Percentiles rank a stretch among this genome's conserved stretches.
phyloP scores from a whole-genome alignment of 2,329 filamentous ascomycete species.

The Bipolaris cookei region DNA sequence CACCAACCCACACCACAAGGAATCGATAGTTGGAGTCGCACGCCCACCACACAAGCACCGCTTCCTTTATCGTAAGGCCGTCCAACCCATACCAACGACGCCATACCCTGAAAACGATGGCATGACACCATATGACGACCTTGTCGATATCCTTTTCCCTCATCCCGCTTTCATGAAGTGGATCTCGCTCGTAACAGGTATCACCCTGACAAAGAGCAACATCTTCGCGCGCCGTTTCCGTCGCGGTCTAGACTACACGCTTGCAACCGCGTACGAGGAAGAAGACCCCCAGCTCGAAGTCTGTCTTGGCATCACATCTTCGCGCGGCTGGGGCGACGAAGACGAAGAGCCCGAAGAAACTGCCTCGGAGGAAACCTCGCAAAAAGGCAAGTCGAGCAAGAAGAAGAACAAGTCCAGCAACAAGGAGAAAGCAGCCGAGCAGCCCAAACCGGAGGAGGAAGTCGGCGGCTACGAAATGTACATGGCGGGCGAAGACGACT shows the following conservation, averaged over 20 bases:
- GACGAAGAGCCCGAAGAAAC: constrained; percentile 60
- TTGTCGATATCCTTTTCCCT: constrained; percentile 82
- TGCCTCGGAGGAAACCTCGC: constrained; percentile 55
- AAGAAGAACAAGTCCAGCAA: constrained; percentile 42
- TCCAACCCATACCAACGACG: constrained; percentile 46
- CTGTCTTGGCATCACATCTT: constrained; percentile 85
- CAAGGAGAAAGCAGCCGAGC: constrained; percentile 8
- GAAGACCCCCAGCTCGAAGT: constrained; percentile 81
- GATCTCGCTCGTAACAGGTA: constrained; percentile 81
- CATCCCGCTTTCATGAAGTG: constrained; percentile 87
- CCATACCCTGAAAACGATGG: constrained; percentile 41
- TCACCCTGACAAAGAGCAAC: constrained; percentile 74
- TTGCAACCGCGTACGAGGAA: constrained; percentile 81
- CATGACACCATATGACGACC: constrained; percentile 67
- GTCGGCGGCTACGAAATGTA: constrained; percentile 86
- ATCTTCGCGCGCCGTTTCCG: constrained; percentile 87
- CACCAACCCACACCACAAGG: constrained; percentile 39
- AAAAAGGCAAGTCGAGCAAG: constrained; percentile 43
- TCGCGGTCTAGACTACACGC: constrained; percentile 85
- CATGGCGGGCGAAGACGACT: constrained; percentile 76
- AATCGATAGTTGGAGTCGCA: constrained; percentile 65
- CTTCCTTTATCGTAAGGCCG: constrained; percentile 77
- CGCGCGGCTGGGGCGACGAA: constrained; percentile 80
- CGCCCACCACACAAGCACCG: constrained; percentile 94
- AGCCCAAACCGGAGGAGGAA: constrained; percentile 54